Percentiles rank a stretch among this genome's conserved stretches.
Conservation (phyloP, 73 alveolate genomes). For the Tetrahymena thermophila region DNA sequence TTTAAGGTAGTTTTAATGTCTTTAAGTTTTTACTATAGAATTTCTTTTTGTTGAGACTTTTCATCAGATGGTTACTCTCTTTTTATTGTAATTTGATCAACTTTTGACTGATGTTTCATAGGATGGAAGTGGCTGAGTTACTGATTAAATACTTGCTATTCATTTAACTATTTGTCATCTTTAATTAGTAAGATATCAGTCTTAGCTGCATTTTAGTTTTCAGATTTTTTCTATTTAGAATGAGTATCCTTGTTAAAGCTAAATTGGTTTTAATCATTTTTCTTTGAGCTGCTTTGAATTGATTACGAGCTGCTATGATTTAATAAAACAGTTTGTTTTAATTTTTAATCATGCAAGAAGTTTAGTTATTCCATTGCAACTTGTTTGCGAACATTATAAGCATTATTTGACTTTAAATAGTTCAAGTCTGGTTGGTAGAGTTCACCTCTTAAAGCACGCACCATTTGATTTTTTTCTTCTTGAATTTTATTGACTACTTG, state of each 20-base stretch:
- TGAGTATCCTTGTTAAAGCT: not conserved
- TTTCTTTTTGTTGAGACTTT: not conserved
- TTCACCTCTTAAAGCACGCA: not conserved
- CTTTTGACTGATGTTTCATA: not conserved
- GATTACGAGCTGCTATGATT: not conserved
- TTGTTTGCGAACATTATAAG: not conserved
- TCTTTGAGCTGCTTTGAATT: not conserved
- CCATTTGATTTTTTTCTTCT: not conserved
- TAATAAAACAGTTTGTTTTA: not conserved
- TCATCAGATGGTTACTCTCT: not conserved
- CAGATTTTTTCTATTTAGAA: not conserved
- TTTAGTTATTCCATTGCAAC: not conserved
- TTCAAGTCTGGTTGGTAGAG: not conserved
- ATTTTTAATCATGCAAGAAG: not conserved
- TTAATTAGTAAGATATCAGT: not conserved
- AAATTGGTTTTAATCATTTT: not conserved
- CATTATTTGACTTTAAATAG: not conserved
- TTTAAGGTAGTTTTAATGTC: not conserved
- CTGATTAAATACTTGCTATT: not conserved
- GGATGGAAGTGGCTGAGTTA: not conserved
- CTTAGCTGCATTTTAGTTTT: not conserved
- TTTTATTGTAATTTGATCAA: not conserved
- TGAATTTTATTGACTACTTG: not conserved
- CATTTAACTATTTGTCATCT: not conserved
- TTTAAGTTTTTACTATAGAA: not conserved